These are phyloP conservation scores for Raffaelea arxii DNA, from an alignment of 2,329 filamentous ascomycete species.

Conservation along the genomic window DNA sequence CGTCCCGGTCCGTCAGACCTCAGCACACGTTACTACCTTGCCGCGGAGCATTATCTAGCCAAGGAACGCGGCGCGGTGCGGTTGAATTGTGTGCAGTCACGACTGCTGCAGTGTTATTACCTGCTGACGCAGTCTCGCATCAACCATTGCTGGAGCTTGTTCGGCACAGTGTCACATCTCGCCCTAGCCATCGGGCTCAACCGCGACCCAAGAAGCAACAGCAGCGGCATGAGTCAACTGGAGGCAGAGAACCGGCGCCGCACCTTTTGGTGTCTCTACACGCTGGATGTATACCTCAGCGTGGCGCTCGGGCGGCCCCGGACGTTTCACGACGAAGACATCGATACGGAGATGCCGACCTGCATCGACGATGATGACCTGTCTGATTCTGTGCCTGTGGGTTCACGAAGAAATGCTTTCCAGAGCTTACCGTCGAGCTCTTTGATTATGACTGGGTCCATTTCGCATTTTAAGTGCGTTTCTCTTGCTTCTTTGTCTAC, in stretches of 20 bases:
- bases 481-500: not conserved
- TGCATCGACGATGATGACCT: constrained; percentile 44
- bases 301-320: constrained; percentile 51
- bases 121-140: constrained; percentile 33
- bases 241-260: constrained; percentile 28
- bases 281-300: constrained; percentile 54
- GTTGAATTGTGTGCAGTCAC: constrained; percentile 30
- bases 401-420: not conserved
- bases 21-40: constrained; percentile 15
- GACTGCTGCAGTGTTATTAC: constrained; percentile 32
- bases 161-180: constrained; percentile 31
- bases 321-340: constrained; percentile 54
- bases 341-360: constrained; percentile 50
- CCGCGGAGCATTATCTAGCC: constrained; percentile 27
- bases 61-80: constrained; percentile 28
- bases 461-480: constrained; percentile 17
- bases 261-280: constrained; percentile 57
- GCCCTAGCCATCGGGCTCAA: constrained; percentile 30
- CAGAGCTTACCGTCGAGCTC: not conserved
- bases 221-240: constrained; percentile 19
- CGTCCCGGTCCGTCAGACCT: not conserved
- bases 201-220: constrained; percentile 18
- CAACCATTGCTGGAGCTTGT: constrained; percentile 37
- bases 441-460: constrained; percentile 23
- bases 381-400: not conserved